A percentile compares a stretch with the other conserved stretches of the same genome.
Evolutionary conservation across 1,139 yeast species (phyloP).

Genomic region (Scheffersomyces titani): DNA sequence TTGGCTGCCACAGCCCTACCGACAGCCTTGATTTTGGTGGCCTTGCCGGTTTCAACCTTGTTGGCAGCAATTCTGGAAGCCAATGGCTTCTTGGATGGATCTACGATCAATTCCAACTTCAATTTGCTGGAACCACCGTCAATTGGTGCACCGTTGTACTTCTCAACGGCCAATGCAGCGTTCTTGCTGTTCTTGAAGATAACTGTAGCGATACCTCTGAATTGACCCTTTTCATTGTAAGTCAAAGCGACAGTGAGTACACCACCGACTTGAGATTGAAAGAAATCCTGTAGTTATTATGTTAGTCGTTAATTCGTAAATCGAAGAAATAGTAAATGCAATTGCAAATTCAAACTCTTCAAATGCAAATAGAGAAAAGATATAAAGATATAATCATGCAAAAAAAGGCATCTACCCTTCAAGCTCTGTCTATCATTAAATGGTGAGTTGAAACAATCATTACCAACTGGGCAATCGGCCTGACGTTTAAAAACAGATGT

Average conservation of each 20-base stretch:
- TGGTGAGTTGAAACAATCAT: not conserved
- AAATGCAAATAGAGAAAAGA: slow-evolving; percentile 7
- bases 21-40: slow-evolving; percentile 20
- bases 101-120: slow-evolving; percentile 83
- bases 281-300: slow-evolving; percentile 67
- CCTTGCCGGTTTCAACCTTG: slow-evolving; percentile 22
- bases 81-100: slow-evolving; percentile 78
- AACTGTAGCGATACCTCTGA: slow-evolving; percentile 90
- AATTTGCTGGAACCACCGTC: slow-evolving; percentile 82
- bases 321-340: slow-evolving; percentile 5
- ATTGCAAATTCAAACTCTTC: slow-evolving; percentile 6
- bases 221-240: slow-evolving; percentile 86
- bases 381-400: not conserved
- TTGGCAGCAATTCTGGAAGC: slow-evolving; percentile 69
- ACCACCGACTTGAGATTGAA: slow-evolving; percentile 85
- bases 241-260: slow-evolving; percentile 70
- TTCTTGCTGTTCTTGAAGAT: slow-evolving; percentile 66
- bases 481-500: not conserved
- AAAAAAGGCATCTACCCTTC: slow-evolving; percentile 1
- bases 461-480: not conserved
- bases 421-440: not conserved
- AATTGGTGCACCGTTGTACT: slow-evolving; percentile 90
- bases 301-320: slow-evolving; percentile 18
- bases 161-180: slow-evolving; percentile 74
- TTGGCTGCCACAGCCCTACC: slow-evolving; percentile 14